These are phyloP conservation scores for Nicotiana undulata DNA, from an alignment of 257 asterid genomes.

Conservation along the genomic window DNA sequence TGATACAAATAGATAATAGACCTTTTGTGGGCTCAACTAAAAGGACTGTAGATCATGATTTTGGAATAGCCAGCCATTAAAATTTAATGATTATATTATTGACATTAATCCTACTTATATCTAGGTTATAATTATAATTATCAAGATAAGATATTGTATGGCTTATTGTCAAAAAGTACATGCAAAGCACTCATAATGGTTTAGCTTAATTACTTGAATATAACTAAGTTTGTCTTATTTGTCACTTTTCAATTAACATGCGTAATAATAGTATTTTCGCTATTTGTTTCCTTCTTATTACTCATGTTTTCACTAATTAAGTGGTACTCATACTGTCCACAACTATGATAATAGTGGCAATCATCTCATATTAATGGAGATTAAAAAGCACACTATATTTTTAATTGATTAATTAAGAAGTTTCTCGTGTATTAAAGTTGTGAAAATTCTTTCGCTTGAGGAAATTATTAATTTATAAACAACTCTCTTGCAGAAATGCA, in stretches of 20 bases:
- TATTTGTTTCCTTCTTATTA: neutral
- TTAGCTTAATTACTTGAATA: neutral
- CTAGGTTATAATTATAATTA: neutral
- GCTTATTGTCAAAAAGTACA: neutral
- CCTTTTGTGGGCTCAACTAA: constrained; percentile 8
- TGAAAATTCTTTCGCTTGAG: neutral
- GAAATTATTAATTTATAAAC: neutral
- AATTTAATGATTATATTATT: neutral
- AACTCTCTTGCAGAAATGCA: too few species aligned
- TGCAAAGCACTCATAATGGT: neutral
- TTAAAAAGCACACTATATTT: neutral
- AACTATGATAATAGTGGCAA: neutral
- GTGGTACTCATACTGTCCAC: neutral
- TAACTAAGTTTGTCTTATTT: neutral
- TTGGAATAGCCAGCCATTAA: neutral
- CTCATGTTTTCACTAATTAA: neutral
- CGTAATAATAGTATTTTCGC: neutral
- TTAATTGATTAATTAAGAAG: neutral
- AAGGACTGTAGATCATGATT: neutral
- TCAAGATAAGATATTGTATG: neutral
- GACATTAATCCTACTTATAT: neutral
- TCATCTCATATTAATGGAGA: neutral
- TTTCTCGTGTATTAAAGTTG: neutral
- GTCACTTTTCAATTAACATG: neutral
- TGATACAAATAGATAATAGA: neutral